Evolutionary conservation across 2,329 filamentous ascomycete species (phyloP).

Genomic region (Metarhizium album): DNA sequence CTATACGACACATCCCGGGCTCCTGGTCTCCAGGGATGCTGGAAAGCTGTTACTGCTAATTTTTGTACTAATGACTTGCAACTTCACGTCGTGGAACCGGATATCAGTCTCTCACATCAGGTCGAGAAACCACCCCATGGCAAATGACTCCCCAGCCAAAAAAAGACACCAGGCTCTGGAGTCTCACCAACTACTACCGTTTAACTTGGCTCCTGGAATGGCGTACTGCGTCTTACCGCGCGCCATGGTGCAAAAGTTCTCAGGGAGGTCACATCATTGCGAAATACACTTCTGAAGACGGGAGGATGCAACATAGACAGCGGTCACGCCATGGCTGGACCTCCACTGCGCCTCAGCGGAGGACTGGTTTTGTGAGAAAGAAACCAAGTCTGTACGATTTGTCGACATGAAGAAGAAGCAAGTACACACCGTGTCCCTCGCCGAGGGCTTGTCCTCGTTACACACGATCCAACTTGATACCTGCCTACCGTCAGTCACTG

Average conservation of each 20-base stretch:
- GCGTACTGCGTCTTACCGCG: too few species aligned
- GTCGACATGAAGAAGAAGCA: slow-evolving; percentile 74
- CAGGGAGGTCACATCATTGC: too few species aligned
- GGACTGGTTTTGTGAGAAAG: slow-evolving; percentile 61
- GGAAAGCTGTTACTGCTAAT: background rate
- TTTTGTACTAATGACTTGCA: background rate
- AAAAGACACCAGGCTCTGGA: too few species aligned
- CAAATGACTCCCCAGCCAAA: background rate
- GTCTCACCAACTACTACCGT: too few species aligned
- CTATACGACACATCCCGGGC: background rate
- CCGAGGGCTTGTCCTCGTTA: slow-evolving; percentile 50
- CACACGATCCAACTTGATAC: slow-evolving; percentile 48
- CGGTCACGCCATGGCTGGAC: slow-evolving; percentile 43
- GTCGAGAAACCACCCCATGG: background rate
- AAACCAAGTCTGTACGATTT: slow-evolving; percentile 57
- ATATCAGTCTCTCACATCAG: background rate
- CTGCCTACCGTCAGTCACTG: slow-evolving; percentile 57
- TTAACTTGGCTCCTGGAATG: too few species aligned
- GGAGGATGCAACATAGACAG: slow-evolving; percentile 27
- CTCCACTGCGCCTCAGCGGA: slow-evolving; percentile 60
- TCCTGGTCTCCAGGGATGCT: background rate
- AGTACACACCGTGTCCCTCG: slow-evolving; percentile 60
- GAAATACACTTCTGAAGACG: too few species aligned
- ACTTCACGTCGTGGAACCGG: slow-evolving; percentile 1
- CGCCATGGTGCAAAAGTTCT: too few species aligned